Base-by-base conservation (phyloP, 768 basidiomycete species). In the Mycena venus region DNA sequence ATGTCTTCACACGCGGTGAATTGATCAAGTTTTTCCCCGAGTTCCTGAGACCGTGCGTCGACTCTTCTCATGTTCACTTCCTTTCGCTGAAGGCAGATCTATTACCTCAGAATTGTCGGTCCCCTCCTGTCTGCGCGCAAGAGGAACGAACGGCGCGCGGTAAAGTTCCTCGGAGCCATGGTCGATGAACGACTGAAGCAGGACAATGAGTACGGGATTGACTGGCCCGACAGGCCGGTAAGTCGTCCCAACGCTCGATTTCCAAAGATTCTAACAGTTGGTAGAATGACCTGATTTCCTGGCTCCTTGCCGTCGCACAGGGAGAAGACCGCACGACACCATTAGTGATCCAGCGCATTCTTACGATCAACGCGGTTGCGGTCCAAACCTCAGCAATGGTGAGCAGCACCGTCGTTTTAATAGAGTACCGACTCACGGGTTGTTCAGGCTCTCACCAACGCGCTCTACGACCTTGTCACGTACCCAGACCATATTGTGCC, bases 211-310 rank as follows among this genome's bases (percentile, higher is more conserved):
- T 80, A 76, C 40, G 84, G 82, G 29, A 70, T 77, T 17, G 75
- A 82, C 31, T 82, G 76, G 75, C 23, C 73, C 9, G 80, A 75
- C 51, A 82, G 84, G 70, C 86, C 87, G 47, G 70, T 71, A 40
- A 19, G 61, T 71, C 8, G 11, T 29, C 25, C 11, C 12, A n/a
- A n/a, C n/a, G n/a, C 10, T 21, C 4, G 34, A 8, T 17, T 34
- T 23, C 32, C 14, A 80, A 17, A 40, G 4, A 8, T 38, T 7
- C 19, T 17, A 44, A 44, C 42, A 4, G 11, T 25, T 2, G 15
- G 2, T 53, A 88, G 86, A 83, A 85, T 51, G 85, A 87, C 68
- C 51, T 86, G 31, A 64, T 88, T 9, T 79, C 79, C 29, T 87
- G 86, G 86, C 70, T 86, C 32, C 77, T 87, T 62, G 84, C 87